Evolutionary conservation across 192 early-diverging fungal genomes (phyloP), one percentile per base, ranked within the genome.

Genomic region (Coemansia pectinata): DNA sequence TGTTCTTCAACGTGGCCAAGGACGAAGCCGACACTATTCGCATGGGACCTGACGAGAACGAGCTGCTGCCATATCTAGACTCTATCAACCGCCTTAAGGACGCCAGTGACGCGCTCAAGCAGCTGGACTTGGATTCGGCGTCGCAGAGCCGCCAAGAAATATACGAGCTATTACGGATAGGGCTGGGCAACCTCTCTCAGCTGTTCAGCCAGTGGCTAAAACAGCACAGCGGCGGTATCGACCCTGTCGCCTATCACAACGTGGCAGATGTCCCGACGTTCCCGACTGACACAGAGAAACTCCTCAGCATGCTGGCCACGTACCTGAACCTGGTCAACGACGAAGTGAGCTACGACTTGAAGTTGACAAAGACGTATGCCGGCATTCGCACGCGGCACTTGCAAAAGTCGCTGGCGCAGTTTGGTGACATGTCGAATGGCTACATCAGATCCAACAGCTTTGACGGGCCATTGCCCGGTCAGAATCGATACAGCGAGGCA

Each of bases 171-270:
- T 67, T 85, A 15, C 66, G 67, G 8, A 77, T 78, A 33, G 83
- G 83, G 1, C 73, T 85, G 29, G 75, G 79, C 38, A 80, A 85
- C 52, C 78, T 85, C n/a, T 81, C 78, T 41, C 75, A 85, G 69
- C 76, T 85, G 53, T 85, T 85, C 65, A 77, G 76, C 66, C 74
- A 85, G 65, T 85, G 83, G 83, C 78, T 85, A 61, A 80, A 81
- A 73, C 78, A 85, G 62, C 76, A 81, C 66, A 81, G 78, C 73
- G 76, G 75, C 40, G 78, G 78, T 36, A 71, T 85, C 25, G 83
- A 85, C 42, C 83, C 83, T 5, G 79, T 73, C n/a, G 74, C 78
- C 6, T 85, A 85, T 38, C 65, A 60, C 67, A 81, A 66, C 47
- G 75, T 78, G 4, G 21, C 76, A 10, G 78, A 81, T 40, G 77